Base-by-base conservation (phyloP, 495 filamentous ascomycete genomes). In the Alectoria sarmentosa region DNA sequence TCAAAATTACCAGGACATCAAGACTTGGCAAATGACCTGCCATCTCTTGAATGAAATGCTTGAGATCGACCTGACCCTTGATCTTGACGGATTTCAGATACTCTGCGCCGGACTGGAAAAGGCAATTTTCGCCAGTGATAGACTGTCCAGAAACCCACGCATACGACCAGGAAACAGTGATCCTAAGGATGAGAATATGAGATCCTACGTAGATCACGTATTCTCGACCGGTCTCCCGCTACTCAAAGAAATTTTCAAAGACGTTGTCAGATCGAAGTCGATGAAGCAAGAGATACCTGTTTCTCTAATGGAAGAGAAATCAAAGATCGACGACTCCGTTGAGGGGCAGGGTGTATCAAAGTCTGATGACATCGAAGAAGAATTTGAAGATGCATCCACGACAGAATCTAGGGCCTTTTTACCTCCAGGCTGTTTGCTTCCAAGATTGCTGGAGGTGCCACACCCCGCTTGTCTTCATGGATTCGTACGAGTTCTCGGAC, bases 401-500 rank as follows among this genome's bases (percentile, higher is more conserved):
- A 36, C 26, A 17, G 44, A 61, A 37, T 57, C 52, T 9, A 37
- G 61, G 11, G 48, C 37, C 0, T 63, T 69, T 48, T 48, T 69
- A 13, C 60, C 67, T 38, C 65, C 67, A 39, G 49, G 44, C 26
- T 61, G 60, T 30, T 59, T 64, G n/a, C 66, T 72, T 52, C 79
- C 79, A 32, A 54, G 66, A 7, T 67, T 81, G 30, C 65, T 78
- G 30, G 74, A 78, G 36, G 73, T 77, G 14, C 81, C 81, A 8
- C 70, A 71, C 9, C 78, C 76, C 63, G 75, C 76, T 21, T 71
- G 76, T 42, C 73, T 86, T 21, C 83, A 86, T 71, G 73, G 72
- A 6, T 84, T 83, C 69, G 75, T 85, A 39, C 75, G 83, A 65
- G 76, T 78, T 23, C 71, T 86, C 15, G 84, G 83, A 15, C 64